Conservation (phyloP, 768 basidiomycete genomes). For the Boletus rufocinnamomeus region DNA sequence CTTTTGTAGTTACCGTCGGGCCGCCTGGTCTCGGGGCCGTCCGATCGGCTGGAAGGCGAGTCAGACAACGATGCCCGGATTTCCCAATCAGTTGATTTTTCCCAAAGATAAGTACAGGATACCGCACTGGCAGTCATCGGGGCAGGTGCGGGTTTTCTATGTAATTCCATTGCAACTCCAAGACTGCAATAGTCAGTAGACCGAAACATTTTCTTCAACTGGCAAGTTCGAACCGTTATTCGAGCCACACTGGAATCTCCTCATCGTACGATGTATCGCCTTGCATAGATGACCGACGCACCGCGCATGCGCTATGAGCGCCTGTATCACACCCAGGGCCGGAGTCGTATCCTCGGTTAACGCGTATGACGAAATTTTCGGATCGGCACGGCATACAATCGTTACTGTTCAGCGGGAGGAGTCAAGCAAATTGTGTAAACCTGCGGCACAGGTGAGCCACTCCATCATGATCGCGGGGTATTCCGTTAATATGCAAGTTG, state of each 20-base stretch:
- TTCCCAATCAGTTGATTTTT: too few species aligned
- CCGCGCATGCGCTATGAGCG: not conserved
- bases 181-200: too few species aligned
- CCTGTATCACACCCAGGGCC: not conserved
- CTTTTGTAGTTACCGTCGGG: too few species aligned
- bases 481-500: not conserved
- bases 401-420: not conserved
- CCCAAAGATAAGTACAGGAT: too few species aligned
- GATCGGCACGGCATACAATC: not conserved
- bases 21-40: too few species aligned
- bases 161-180: not conserved
- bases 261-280: too few species aligned
- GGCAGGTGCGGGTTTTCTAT: not conserved
- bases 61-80: too few species aligned
- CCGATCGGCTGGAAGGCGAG: too few species aligned
- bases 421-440: not conserved
- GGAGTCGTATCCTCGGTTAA: not conserved
- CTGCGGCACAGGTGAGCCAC: not conserved
- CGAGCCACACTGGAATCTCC: too few species aligned
- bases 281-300: not conserved
- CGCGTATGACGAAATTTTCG: not conserved
- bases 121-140: not conserved
- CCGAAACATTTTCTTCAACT: too few species aligned
- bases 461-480: not conserved
- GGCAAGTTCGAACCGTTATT: too few species aligned